phyloP scores from a whole-genome alignment of 306 rosid species.

The Bauhinia variegata region DNA sequence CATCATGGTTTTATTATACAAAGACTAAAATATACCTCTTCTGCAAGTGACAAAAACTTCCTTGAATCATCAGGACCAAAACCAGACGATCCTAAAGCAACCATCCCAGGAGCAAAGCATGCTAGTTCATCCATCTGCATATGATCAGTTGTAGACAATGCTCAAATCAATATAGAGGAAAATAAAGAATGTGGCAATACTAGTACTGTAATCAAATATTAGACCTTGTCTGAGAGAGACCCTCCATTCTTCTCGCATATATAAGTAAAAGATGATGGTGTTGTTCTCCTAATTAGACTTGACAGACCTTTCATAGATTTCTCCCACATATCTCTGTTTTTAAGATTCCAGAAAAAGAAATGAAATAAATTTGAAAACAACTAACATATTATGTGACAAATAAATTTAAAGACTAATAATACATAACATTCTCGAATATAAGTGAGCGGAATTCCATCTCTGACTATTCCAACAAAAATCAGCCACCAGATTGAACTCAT shows the following conservation, averaged over 20 bases:
- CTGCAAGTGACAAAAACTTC: constrained; percentile 80
- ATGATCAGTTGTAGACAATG: constrained; percentile 28
- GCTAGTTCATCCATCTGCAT: constrained; percentile 99
- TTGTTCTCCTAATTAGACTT: constrained; percentile 76
- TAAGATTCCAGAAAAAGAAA: constrained; percentile 36
- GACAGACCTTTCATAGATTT: constrained; percentile 86
- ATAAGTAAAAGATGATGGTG: constrained; percentile 92
- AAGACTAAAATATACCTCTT: constrained; percentile 63
- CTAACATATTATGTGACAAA: not conserved
- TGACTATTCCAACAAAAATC: constrained; percentile 23
- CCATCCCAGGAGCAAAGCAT: constrained; percentile 99
- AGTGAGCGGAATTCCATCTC: constrained; percentile 27
- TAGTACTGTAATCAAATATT: constrained; percentile 21
- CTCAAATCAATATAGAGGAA: constrained; percentile 14
- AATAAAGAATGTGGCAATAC: constrained; percentile 19
- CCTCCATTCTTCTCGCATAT: constrained; percentile 93
- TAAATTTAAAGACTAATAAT: not conserved
- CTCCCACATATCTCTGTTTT: constrained; percentile 99
- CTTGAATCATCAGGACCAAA: constrained; percentile 75
- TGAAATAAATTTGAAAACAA: constrained; percentile 23
- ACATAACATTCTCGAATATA: not conserved
- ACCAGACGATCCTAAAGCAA: constrained; percentile 92
- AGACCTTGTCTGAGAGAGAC: constrained; percentile 80
- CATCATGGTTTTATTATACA: too few relatives aligned
- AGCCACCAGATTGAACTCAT: constrained; percentile 28